Conservation (phyloP, 805 yeast species). For the Candida easanensis region DNA sequence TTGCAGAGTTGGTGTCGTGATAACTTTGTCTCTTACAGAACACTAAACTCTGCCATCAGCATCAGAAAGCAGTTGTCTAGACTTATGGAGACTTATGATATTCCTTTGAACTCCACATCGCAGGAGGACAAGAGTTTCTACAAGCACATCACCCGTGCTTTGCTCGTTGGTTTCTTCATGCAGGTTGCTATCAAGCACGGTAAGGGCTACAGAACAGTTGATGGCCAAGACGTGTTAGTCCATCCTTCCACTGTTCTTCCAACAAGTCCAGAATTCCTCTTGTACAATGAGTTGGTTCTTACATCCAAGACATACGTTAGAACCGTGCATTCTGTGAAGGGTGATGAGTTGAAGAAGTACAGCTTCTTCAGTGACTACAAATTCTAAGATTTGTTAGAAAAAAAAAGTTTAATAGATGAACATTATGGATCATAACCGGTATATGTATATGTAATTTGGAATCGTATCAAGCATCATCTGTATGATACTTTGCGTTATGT, state of each 20-base stretch:
- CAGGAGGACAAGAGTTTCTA: conserved; percentile 65
- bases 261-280: conserved; percentile 89
- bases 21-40: conserved; percentile 78
- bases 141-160: conserved; percentile 78
- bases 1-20: conserved; percentile 87
- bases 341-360: conserved; percentile 58
- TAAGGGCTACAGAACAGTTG: conserved; percentile 87
- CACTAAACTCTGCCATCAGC: conserved; percentile 80
- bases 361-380: conserved; percentile 30
- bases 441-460: not conserved
- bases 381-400: no score
- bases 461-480: not conserved
- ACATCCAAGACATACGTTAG: conserved; percentile 92
- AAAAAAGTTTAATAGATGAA: not conserved
- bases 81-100: conserved; percentile 77
- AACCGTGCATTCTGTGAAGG: conserved; percentile 86
- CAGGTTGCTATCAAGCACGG: conserved; percentile 95
- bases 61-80: conserved; percentile 82
- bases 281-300: conserved; percentile 92
- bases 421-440: not conserved
- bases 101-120: conserved; percentile 69
- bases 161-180: conserved; percentile 95
- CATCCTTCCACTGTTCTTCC: conserved; percentile 92
- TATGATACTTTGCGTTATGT: conserved; percentile 34
- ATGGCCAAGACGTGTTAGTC: conserved; percentile 90